phyloP scores from a whole-genome alignment of 1,139 yeast species.

The Kodamaea alishanica region DNA sequence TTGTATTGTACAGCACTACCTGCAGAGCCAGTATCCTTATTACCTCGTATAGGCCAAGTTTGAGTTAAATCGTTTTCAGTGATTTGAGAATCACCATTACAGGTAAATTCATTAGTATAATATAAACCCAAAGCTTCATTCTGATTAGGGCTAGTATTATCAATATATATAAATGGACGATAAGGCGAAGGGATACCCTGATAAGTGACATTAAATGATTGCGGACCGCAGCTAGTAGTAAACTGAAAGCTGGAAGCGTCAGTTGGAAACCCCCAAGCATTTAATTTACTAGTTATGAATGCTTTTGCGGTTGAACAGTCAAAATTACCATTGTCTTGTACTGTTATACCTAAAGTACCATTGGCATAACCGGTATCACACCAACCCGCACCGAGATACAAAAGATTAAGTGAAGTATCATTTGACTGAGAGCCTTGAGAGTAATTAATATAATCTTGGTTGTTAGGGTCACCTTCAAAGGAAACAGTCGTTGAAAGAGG shows the following conservation, averaged over 20 bases:
- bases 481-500: slow-evolving; percentile 14
- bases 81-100: slow-evolving; percentile 8
- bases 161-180: slow-evolving; percentile 18
- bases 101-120: slow-evolving; percentile 13
- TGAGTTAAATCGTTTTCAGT: background rate
- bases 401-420: slow-evolving; percentile 12
- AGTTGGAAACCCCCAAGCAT: slow-evolving; percentile 21
- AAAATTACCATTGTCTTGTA: slow-evolving; percentile 7
- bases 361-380: slow-evolving; percentile 23
- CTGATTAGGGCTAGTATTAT: no score
- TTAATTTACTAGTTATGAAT: slow-evolving; percentile 20
- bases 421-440: slow-evolving; percentile 14
- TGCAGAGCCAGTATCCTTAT: slow-evolving; percentile 1
- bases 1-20: slow-evolving; percentile 3
- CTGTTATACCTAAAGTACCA: slow-evolving; percentile 22
- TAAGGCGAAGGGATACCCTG: slow-evolving; percentile 27
- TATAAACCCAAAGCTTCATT: slow-evolving; percentile 3
- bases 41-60: background rate
- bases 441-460: slow-evolving; percentile 3
- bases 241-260: slow-evolving; percentile 8
- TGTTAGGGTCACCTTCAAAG: slow-evolving; percentile 9
- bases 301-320: slow-evolving; percentile 22
- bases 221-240: slow-evolving; percentile 16
- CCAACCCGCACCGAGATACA: slow-evolving; percentile 16
- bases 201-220: slow-evolving; percentile 13